Evolutionary conservation across 495 filamentous ascomycete species (phyloP), one percentile per base, ranked within the genome.

Genomic region (Alectoria sarmentosa): DNA sequence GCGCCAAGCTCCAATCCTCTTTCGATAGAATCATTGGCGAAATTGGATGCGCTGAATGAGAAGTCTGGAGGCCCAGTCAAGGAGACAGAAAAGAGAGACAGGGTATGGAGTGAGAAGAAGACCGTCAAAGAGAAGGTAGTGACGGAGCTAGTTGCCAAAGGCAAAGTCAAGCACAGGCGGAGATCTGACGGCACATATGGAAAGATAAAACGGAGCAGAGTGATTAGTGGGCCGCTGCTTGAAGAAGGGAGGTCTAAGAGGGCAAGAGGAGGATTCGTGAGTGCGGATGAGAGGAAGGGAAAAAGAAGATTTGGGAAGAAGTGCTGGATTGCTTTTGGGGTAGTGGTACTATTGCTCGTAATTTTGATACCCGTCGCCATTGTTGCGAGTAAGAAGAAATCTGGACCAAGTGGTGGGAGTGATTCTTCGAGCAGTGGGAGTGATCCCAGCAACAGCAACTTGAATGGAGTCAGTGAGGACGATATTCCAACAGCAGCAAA

Each of bases 301-400:
- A 75, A 30, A 71, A 77, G 61, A 68, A 71, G 30, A 72, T 71
- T 69, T 72, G 77, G 74, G 71, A 75, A 58, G 72, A 74, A 37
- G 70, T 72, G 64, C 41, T 67, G 68, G 71, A 68, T 58, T 55
- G 61, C 61, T 23, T 37, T 79, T 23, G 72, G 68, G 3, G 75
- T 80, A 6, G 66, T 87, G 5, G 70, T 90, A 4, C 49, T 92
- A 23, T 66, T 92, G 11, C 77, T 91, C 21, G 81, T 84, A 28
- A 87, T 96, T 55, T 81, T 91, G 60, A 88, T 95, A 55, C 52
- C 52, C 83, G 85, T 91, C 55, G 92, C 86, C 0, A 80, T 93
- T 7, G 80, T 89, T 17, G 80, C 88, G 41, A 86, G 84, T 36
- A 87, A 89, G 67, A 89, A 90, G 66, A 83, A 86, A 28, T 73